phyloP scores from a whole-genome alignment of 108 stramenopile genomes.

The Nannochloropsis oceanica region DNA sequence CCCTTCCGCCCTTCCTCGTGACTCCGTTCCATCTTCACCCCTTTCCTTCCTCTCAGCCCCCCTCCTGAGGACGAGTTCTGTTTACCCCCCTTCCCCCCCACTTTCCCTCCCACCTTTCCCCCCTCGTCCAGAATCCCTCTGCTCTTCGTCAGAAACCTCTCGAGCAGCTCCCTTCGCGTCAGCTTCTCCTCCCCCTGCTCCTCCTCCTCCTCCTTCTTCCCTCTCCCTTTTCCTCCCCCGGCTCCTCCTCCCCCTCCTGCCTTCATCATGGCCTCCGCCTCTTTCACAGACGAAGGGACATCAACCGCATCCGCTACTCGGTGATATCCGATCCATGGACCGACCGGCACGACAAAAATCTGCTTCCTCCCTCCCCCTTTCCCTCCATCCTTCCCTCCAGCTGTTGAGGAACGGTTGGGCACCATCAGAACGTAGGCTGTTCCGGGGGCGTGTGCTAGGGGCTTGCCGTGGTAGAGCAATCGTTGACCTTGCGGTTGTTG shows the following conservation, averaged over 20 bases:
- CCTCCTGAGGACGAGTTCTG: too few relatives aligned
- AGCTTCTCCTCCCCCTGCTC: neutral
- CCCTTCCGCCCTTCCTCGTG: conserved; percentile 53
- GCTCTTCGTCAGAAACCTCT: neutral
- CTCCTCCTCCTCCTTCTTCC: neutral
- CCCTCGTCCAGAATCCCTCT: neutral
- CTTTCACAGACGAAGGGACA: neutral
- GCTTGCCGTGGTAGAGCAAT: neutral
- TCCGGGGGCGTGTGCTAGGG: neutral
- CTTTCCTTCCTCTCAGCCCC: conserved; percentile 85
- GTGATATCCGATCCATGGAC: neutral
- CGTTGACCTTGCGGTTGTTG: too few relatives aligned
- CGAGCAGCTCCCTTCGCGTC: neutral
- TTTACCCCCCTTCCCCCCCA: too few relatives aligned
- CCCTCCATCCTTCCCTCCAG: neutral
- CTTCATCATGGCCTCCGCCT: neutral
- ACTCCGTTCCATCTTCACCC: conserved; percentile 65
- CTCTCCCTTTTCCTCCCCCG: neutral
- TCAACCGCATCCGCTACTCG: neutral
- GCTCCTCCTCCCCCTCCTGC: neutral
- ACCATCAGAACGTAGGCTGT: neutral
- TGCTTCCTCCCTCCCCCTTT: neutral
- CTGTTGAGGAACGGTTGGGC: neutral
- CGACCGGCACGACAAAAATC: neutral
- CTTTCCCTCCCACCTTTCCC: neutral